These are phyloP conservation scores for Termitomyces sp. DNA, from an alignment of 768 basidiomycete species.

Conservation along the genomic window DNA sequence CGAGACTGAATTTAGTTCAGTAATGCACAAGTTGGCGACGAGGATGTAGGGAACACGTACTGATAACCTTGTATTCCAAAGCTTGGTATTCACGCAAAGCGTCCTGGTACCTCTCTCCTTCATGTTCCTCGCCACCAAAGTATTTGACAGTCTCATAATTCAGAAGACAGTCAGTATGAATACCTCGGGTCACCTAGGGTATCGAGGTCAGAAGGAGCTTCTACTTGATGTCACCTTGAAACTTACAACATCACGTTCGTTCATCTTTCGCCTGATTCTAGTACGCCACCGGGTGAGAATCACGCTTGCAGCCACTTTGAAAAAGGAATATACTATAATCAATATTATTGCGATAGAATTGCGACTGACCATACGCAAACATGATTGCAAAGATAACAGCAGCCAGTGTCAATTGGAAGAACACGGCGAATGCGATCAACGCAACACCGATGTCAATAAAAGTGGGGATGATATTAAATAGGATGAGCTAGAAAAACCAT, in stretches of 20 bases:
- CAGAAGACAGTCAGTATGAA: slow-evolving; percentile 77
- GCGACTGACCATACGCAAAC: slow-evolving; percentile 62
- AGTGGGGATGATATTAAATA: slow-evolving; percentile 85
- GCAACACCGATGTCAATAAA: slow-evolving; percentile 79
- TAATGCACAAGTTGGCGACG: neutral
- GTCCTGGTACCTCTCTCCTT: slow-evolving; percentile 64
- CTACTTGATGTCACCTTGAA: neutral
- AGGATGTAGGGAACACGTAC: slow-evolving; percentile 35
- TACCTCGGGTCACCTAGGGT: slow-evolving; percentile 69
- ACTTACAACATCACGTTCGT: slow-evolving; percentile 74
- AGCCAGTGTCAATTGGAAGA: slow-evolving; percentile 66
- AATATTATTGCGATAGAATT: neutral
- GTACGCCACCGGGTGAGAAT: slow-evolving; percentile 73
- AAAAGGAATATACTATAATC: slow-evolving; percentile 9
- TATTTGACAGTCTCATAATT: slow-evolving; percentile 89
- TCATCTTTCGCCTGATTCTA: slow-evolving; percentile 72
- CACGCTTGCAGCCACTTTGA: slow-evolving; percentile 42
- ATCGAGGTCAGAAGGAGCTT: slow-evolving; percentile 1
- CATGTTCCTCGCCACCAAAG: slow-evolving; percentile 83
- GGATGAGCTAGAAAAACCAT: slow-evolving; percentile 47
- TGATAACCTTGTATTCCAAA: slow-evolving; percentile 70
- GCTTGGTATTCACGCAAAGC: slow-evolving; percentile 74
- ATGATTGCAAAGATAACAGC: slow-evolving; percentile 70
- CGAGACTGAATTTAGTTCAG: slow-evolving; percentile 40
- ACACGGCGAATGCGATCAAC: slow-evolving; percentile 57